Conservation (phyloP, 108 stramenopile genomes). For the Asterionellopsis glacialis region DNA sequence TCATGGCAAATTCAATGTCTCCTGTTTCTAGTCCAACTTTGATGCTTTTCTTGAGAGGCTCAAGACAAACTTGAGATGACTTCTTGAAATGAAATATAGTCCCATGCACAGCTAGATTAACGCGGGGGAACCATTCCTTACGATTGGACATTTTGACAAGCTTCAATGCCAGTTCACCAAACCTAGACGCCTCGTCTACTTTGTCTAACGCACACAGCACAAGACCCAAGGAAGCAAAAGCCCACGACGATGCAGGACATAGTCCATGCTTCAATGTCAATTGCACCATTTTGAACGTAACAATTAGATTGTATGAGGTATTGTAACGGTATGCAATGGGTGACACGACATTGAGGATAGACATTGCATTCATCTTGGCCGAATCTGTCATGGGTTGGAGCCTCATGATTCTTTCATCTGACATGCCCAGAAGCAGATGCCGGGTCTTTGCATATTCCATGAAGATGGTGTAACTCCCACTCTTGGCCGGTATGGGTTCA, state of each 20-base stretch:
- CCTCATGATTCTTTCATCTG: slow-evolving; percentile 23
- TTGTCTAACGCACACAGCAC: slow-evolving; percentile 28
- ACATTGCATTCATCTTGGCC: slow-evolving; percentile 15
- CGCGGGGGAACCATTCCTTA: slow-evolving; percentile 22
- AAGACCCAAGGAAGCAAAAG: slow-evolving; percentile 38
- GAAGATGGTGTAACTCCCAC: not conserved
- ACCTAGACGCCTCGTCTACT: not conserved
- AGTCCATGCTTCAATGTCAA: slow-evolving; percentile 33
- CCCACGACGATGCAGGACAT: slow-evolving; percentile 22
- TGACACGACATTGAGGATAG: slow-evolving; percentile 33
- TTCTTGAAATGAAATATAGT: slow-evolving; percentile 9
- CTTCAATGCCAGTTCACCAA: slow-evolving; percentile 27
- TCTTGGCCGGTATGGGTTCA: slow-evolving; percentile 14
- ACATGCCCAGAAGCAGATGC: slow-evolving; percentile 20
- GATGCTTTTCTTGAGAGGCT: not conserved
- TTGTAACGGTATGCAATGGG: slow-evolving; percentile 7
- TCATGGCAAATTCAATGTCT: slow-evolving; percentile 19
- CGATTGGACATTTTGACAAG: slow-evolving; percentile 26
- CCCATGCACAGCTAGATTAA: slow-evolving; percentile 17
- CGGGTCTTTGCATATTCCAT: slow-evolving; percentile 1
- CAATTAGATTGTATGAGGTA: slow-evolving; percentile 17
- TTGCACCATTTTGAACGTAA: slow-evolving; percentile 33
- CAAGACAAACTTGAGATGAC: not conserved
- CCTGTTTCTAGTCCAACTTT: slow-evolving; percentile 22
- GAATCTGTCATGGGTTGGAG: slow-evolving; percentile 22